Conservation (phyloP, 73 alveolate genomes). For the Paramecium sonneborni region DNA sequence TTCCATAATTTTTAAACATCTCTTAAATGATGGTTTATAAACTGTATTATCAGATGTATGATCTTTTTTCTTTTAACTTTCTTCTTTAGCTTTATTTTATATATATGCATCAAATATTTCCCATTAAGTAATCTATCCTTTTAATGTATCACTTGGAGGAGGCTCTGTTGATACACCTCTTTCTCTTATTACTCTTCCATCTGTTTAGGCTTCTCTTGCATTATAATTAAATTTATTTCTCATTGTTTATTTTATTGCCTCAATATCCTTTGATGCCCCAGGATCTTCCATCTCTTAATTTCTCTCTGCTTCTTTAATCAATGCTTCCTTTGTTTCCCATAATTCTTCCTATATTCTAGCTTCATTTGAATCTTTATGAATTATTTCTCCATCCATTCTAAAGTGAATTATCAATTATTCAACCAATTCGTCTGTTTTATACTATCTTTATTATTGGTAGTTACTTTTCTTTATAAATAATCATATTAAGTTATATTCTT, state of each 20-base stretch:
- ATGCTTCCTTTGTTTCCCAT: constrained; percentile 78
- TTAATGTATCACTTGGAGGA: constrained; percentile 85
- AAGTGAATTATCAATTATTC: constrained; percentile 87
- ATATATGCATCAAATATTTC: constrained; percentile 98
- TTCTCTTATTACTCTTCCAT: constrained; percentile 86
- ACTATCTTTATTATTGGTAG: not conserved
- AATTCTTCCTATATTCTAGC: constrained; percentile 82
- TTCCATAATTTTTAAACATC: constrained; percentile 94
- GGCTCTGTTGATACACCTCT: constrained; percentile 90
- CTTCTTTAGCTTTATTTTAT: constrained; percentile 81
- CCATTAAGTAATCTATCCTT: constrained; percentile 97
- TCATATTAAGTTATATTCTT: constrained; percentile 79
- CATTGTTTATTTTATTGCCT: constrained; percentile 79
- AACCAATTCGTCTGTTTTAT: constrained; percentile 86
- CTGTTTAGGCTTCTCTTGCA: constrained; percentile 91
- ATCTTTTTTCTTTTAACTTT: constrained; percentile 77
- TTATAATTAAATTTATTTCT: constrained; percentile 93
- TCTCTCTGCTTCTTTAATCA: constrained; percentile 80
- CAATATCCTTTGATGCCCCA: constrained; percentile 66
- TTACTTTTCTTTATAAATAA: constrained; percentile 69
- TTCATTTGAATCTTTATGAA: constrained; percentile 83
- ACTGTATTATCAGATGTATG: constrained; percentile 80
- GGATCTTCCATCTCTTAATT: constrained; percentile 75
- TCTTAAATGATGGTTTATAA: constrained; percentile 90
- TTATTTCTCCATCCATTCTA: constrained; percentile 77